These are phyloP conservation scores for Antrodiella citrinella DNA, from an alignment of 768 basidiomycete genomes.

Conservation along the genomic window DNA sequence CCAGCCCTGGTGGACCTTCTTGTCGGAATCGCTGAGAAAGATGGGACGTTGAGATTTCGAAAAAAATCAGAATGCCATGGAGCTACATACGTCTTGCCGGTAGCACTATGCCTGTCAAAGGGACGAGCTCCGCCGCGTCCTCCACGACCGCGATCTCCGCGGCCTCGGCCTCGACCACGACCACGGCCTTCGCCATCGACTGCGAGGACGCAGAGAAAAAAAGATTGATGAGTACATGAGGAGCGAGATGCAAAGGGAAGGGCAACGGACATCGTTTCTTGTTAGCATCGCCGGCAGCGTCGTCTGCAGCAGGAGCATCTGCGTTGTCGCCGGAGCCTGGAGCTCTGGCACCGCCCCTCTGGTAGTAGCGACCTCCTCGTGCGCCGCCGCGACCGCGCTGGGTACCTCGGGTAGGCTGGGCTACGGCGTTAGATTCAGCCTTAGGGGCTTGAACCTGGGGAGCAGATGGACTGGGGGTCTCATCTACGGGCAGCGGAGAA, in stretches of 20 bases:
- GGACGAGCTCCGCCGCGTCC: slow-evolving; percentile 67
- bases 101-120: slow-evolving; percentile 82
- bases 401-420: slow-evolving; percentile 29
- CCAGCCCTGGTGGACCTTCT: slow-evolving; percentile 93
- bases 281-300: slow-evolving; percentile 19
- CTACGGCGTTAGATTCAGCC: slow-evolving; percentile 19
- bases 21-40: slow-evolving; percentile 75
- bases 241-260: slow-evolving; percentile 1
- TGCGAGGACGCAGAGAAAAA: slow-evolving; percentile 9
- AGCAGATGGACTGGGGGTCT: slow-evolving; percentile 35
- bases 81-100: slow-evolving; percentile 77
- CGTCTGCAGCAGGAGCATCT: slow-evolving; percentile 30
- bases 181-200: slow-evolving; percentile 36
- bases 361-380: slow-evolving; percentile 64
- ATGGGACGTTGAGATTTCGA: slow-evolving; percentile 1
- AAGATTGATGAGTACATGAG: background rate
- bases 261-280: slow-evolving; percentile 17
- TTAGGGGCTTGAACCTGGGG: slow-evolving; percentile 23
- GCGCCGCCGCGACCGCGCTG: slow-evolving; percentile 47
- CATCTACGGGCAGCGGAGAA: slow-evolving; percentile 28
- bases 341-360: slow-evolving; percentile 45
- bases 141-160: slow-evolving; percentile 47
- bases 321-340: slow-evolving; percentile 30
- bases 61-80: too few species aligned
- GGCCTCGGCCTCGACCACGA: slow-evolving; percentile 32